A percentile compares a stretch with the other conserved stretches of the same genome.
phyloP scores from a whole-genome alignment of 1,284 basidiomycete species.

The Sparassis latifolia region DNA sequence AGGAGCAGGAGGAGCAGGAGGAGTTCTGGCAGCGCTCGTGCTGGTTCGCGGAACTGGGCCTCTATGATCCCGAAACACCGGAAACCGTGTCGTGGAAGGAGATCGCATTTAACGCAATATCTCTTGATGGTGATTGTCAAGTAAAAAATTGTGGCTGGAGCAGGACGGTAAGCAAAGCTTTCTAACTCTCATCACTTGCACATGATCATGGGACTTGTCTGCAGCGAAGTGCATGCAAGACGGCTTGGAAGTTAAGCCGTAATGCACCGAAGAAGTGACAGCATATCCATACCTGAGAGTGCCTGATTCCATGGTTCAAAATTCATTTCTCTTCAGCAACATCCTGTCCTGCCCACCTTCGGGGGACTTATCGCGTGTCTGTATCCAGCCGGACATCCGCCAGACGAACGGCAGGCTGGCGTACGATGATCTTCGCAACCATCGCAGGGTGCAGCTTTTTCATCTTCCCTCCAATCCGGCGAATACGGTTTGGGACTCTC shows the following conservation, averaged over 20 bases:
- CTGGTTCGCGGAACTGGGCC: constrained; percentile 4
- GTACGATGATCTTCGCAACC: neutral
- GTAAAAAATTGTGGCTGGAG: no score
- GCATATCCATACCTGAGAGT: neutral
- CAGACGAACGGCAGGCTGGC: neutral
- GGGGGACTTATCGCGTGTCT: no score
- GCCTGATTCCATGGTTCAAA: neutral
- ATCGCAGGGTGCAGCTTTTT: neutral
- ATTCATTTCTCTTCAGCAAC: neutral
- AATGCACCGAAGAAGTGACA: neutral
- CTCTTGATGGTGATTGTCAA: constrained; percentile 1
- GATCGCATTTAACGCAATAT: constrained; percentile 5
- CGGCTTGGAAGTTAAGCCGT: neutral
- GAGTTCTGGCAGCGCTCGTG: constrained; percentile 6
- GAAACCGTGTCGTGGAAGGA: constrained; percentile 1
- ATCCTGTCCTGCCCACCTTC: neutral
- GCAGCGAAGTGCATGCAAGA: neutral
- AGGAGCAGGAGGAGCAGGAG: constrained; percentile 1
- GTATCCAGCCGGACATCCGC: no score
- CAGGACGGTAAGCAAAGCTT: constrained; percentile 1
- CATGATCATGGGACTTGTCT: neutral
- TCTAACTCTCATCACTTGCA: neutral
- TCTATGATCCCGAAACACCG: neutral
- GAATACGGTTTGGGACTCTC: no score
- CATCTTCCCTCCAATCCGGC: neutral